Evolutionary conservation across 2,329 filamentous ascomycete genomes (phyloP).

Genomic region (Trichoderma koningii): DNA sequence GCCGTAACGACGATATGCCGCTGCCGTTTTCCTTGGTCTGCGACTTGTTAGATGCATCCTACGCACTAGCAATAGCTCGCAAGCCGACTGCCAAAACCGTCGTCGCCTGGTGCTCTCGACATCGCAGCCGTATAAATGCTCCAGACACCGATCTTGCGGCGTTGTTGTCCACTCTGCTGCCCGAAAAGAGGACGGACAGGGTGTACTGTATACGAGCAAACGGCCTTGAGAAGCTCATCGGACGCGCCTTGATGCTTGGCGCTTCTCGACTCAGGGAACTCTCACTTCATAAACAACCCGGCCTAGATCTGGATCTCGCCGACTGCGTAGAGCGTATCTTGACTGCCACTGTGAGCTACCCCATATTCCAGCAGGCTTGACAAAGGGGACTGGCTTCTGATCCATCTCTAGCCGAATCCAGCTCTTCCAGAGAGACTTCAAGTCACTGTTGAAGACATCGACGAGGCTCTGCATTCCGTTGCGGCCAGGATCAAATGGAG

Average conservation of each 20-base stretch:
- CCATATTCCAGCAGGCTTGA: not conserved
- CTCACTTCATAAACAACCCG: conserved; percentile 60
- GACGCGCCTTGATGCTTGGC: conserved; percentile 66
- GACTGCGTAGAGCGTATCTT: conserved; percentile 70
- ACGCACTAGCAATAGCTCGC: conserved; percentile 46
- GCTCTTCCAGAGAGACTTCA: conserved; percentile 35
- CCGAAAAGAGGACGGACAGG: conserved; percentile 73
- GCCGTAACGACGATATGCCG: conserved; percentile 51
- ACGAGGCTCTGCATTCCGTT: conserved; percentile 63
- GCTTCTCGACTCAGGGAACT: conserved; percentile 63
- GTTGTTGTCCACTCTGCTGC: conserved; percentile 74
- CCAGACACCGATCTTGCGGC: conserved; percentile 61
- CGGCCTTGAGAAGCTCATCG: conserved; percentile 67
- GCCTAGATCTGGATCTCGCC: conserved; percentile 66
- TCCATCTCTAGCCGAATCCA: conserved; percentile 48
- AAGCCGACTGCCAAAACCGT: conserved; percentile 47
- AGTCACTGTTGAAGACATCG: conserved; percentile 72
- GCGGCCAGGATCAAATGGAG: conserved; percentile 73
- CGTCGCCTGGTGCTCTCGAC: conserved; percentile 66
- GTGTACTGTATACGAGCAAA: conserved; percentile 70
- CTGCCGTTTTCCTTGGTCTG: conserved; percentile 72
- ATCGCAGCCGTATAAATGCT: conserved; percentile 60
- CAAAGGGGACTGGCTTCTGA: not conserved
- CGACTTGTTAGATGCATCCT: conserved; percentile 69
- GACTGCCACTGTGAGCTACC: conserved; percentile 54